These are phyloP conservation scores for Trichoderma gamsii DNA, from an alignment of 495 filamentous ascomycete genomes.

Conservation along the genomic window DNA sequence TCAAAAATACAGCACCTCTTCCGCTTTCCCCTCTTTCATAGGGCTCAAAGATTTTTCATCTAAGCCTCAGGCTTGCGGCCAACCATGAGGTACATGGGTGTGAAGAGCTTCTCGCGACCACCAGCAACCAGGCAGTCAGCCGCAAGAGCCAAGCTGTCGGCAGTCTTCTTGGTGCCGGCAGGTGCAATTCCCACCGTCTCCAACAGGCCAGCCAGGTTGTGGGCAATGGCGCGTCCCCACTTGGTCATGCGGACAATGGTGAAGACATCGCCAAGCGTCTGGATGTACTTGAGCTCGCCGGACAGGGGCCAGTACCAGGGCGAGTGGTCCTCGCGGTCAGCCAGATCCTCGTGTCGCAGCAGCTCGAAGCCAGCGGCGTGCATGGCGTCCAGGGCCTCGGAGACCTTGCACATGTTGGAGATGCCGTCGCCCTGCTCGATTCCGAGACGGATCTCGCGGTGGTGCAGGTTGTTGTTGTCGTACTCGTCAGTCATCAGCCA, in stretches of 20 bases:
- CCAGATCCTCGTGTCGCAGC: constrained; percentile 82
- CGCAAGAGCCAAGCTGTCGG: constrained; percentile 75
- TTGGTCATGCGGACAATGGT: constrained; percentile 90
- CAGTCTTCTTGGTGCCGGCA: constrained; percentile 87
- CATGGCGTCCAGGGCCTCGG: constrained; percentile 78
- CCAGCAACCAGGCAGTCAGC: constrained; percentile 87
- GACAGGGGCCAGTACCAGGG: constrained; percentile 97
- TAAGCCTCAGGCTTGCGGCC: constrained; percentile 71
- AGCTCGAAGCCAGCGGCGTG: constrained; percentile 85
- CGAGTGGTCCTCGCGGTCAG: constrained; percentile 65
- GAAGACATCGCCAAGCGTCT: constrained; percentile 69
- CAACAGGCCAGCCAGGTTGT: constrained; percentile 72
- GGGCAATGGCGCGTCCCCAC: constrained; percentile 66
- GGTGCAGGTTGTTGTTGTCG: constrained; percentile 79
- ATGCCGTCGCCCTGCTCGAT: constrained; percentile 98
- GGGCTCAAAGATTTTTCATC: neutral
- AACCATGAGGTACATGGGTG: constrained; percentile 99
- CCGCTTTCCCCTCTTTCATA: no score
- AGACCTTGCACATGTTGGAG: constrained; percentile 90
- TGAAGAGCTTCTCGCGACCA: constrained; percentile 89
- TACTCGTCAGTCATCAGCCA: constrained; percentile 99
- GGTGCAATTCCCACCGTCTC: constrained; percentile 75
- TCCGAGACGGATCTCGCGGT: constrained; percentile 85
- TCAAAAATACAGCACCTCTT: no score
- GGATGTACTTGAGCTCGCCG: constrained; percentile 72